phyloP scores from a whole-genome alignment of 2,329 filamentous ascomycete species.

The Elsinoe ampelina region DNA sequence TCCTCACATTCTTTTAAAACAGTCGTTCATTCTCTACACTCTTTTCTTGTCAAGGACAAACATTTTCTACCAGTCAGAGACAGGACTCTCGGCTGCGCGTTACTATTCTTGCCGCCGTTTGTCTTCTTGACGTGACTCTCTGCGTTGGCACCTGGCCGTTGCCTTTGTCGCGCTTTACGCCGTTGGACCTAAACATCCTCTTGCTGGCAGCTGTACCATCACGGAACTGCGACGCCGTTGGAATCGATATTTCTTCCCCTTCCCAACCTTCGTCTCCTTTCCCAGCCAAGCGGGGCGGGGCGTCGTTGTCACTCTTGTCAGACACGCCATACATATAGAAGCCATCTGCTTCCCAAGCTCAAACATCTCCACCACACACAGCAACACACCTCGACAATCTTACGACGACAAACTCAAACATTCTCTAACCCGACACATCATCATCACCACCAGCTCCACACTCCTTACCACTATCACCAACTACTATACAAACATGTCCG shows the following conservation, averaged over 20 bases:
- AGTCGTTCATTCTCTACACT: slow-evolving; percentile 1
- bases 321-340: slow-evolving; percentile 13
- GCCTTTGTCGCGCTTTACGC: slow-evolving; percentile 11
- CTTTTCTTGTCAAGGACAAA: not conserved
- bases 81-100: slow-evolving; percentile 10
- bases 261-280: slow-evolving; percentile 16
- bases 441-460: not conserved
- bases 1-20: not conserved
- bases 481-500: slow-evolving; percentile 10
- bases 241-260: slow-evolving; percentile 18
- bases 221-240: slow-evolving; percentile 16
- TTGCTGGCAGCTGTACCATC: not conserved
- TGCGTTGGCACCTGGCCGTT: slow-evolving; percentile 3
- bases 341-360: slow-evolving; percentile 13
- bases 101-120: not conserved
- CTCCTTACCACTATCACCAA: not conserved
- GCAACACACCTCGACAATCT: slow-evolving; percentile 4
- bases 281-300: slow-evolving; percentile 14
- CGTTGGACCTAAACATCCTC: slow-evolving; percentile 8
- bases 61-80: slow-evolving; percentile 8
- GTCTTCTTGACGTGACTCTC: slow-evolving; percentile 3
- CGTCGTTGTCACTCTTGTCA: slow-evolving; percentile 3
- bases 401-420: slow-evolving; percentile 1
- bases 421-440: slow-evolving; percentile 1
- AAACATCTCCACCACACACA: slow-evolving; percentile 13